Conservation (phyloP, 352 stramenopile species). For the Pythium rhizo-oryzae region DNA sequence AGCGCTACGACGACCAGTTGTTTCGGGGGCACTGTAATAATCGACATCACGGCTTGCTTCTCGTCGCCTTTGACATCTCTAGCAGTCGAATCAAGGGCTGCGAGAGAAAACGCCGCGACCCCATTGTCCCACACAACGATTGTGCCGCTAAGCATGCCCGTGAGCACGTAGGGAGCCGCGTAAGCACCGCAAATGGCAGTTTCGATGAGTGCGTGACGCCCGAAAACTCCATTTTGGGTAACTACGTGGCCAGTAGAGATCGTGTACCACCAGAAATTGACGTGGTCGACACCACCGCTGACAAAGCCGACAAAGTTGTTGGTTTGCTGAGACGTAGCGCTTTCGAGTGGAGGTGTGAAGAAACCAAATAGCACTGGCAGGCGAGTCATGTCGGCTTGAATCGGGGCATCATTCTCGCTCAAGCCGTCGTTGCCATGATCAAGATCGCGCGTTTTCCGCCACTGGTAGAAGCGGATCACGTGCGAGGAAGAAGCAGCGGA, state of each 20-base stretch:
- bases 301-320: constrained; percentile 42
- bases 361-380: constrained; percentile 62
- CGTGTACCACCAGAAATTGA: constrained; percentile 67
- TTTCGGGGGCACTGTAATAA: constrained; percentile 38
- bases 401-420: constrained; percentile 3
- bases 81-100: constrained; percentile 15
- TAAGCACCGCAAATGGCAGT: constrained; percentile 47
- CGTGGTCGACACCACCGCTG: constrained; percentile 67
- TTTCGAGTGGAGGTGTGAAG: constrained; percentile 31
- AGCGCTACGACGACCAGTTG: constrained; percentile 49
- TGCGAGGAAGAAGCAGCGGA: constrained; percentile 16
- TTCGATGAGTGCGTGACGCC: constrained; percentile 58
- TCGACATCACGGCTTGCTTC: constrained; percentile 30
- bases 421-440: constrained; percentile 15
- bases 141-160: constrained; percentile 47
- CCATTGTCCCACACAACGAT: constrained; percentile 63
- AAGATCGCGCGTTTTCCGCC: constrained; percentile 17
- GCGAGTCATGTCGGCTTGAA: constrained; percentile 50
- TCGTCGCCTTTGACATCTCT: background rate
- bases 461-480: constrained; percentile 46
- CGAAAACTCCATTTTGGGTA: constrained; percentile 66
- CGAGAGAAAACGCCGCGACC: constrained; percentile 47
- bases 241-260: constrained; percentile 47
- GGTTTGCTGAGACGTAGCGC: background rate
- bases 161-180: constrained; percentile 54